Evolutionary conservation across 441 rosid genomes (phyloP), one percentile per base, ranked within the genome.

Genomic region (Dalechampia spathulata): DNA sequence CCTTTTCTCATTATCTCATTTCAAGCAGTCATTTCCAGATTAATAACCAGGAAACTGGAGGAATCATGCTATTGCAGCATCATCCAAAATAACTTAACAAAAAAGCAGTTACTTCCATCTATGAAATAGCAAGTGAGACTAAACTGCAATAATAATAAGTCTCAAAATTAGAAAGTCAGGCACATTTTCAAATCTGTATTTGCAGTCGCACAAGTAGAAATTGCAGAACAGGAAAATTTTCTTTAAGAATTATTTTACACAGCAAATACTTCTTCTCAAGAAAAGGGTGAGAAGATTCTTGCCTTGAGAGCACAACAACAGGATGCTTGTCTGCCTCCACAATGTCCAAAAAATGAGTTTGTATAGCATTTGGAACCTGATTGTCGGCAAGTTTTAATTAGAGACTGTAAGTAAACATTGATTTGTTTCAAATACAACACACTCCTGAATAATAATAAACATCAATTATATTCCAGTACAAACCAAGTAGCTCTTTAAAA

Each of bases 321-420:
- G 96, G 99, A 77, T 93, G 96, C 40, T 78, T 82, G 49, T 78
- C 85, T 55, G 81, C 81, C 63, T 78, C 93, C 60, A 78, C 61
- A 37, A 57, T 65, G 68, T 77, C 91, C 61, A 61, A 61, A 76
- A 85, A 85, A 74, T 77, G 81, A 66, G 74, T 71, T 78, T 83
- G 89, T 68, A 93, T 74, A 58, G 89, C 69, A 77, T 65, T 73
- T 34, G 99, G 99, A 64, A 93, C 80, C 99, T 93, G 80, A 57
- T 61, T 49, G 60, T 72, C 67, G 55, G 44, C 21, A 57, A 57
- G 37, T 41, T 46, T 44, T 34, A 19, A 64, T 39, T 42, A 44
- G 64, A 55, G 49, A 46, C 27, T 63, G 10, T 37, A 25, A 20
- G 13, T 22, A 7, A 32, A 39, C n/a, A 46, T 22, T 28, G 54